phyloP scores from a whole-genome alignment of 768 basidiomycete species.

The Heimioporus sp. region DNA sequence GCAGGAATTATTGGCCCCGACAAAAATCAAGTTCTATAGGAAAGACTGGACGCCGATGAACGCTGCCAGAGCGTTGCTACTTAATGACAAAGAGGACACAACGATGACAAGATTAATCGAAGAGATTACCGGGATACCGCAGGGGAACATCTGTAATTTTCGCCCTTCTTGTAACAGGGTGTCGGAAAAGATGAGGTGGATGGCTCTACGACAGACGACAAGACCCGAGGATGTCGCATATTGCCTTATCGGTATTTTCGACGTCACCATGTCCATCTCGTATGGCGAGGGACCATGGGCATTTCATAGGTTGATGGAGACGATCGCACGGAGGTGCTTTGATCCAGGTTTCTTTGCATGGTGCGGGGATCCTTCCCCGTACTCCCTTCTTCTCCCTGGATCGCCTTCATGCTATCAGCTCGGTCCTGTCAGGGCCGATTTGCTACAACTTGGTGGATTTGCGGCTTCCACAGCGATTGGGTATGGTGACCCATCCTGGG shows the following conservation, averaged over 20 bases:
- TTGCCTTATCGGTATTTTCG: constrained; percentile 2
- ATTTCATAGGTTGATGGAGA: background rate
- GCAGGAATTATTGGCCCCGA: constrained; percentile 1
- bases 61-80: background rate
- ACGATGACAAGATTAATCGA: background rate
- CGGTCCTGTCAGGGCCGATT: background rate
- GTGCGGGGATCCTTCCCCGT: background rate
- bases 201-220: background rate
- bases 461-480: background rate
- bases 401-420: constrained; percentile 1
- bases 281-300: background rate
- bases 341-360: constrained; percentile 2
- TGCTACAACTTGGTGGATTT: constrained; percentile 1
- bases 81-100: constrained; percentile 2
- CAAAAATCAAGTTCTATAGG: background rate
- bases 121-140: background rate
- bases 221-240: constrained; percentile 1
- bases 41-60: background rate
- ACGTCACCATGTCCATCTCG: constrained; percentile 1
- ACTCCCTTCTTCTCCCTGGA: background rate
- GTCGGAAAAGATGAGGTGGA: constrained; percentile 6
- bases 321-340: background rate
- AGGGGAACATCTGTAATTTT: background rate
- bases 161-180: background rate
- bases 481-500: background rate